Base-by-base conservation (phyloP, 495 filamentous ascomycete species). In the Penicillium antarcticum region DNA sequence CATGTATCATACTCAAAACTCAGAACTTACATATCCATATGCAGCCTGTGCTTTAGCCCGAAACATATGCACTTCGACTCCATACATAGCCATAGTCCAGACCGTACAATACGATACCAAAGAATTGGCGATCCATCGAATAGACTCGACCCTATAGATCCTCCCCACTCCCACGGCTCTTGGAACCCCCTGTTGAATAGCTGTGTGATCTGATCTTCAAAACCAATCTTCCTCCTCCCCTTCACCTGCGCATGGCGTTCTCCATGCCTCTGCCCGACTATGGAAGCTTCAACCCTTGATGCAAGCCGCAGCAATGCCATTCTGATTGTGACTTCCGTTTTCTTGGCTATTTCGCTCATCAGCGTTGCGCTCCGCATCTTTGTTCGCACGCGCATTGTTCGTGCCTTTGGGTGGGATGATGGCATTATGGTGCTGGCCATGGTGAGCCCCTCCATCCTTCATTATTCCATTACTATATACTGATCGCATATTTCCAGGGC, bases 351-450 rank as follows among this genome's bases (percentile, higher is more conserved):
- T 11, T 63, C 67, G 0, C 35, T 63, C 4, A 5, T 62, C 3
- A 59, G 60, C 10, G 66, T 70, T 7, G 40, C 24, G 26, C 44
- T 71, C 1, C 57, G 68, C 47, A 57, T 56, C 24, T 68, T 65
- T 46, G 68, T 72, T 26, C 67, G 68, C 18, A 54, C 63, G 8
- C 58, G 49, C 3, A 31, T 70, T 9, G 63, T 70, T 1, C 55
- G 47, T 9, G 59, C 57, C 2, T 72, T 68, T 43, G 67, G 67
- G 4, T 65, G 65, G 56, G 68, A 72, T 59, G 68, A 72, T 49
- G 50, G 29, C 1, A 19, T 56, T 5, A 71, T 71, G 62, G 51
- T 68, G 4, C 1, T 58, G 1, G 68, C 68, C 0, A 67, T 69
- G 68, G 64, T 70, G 48, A 14, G 59, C 49, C 1, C n/a, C 5